Conservation (phyloP, 257 asterid genomes). For the Petunia secreta region DNA sequence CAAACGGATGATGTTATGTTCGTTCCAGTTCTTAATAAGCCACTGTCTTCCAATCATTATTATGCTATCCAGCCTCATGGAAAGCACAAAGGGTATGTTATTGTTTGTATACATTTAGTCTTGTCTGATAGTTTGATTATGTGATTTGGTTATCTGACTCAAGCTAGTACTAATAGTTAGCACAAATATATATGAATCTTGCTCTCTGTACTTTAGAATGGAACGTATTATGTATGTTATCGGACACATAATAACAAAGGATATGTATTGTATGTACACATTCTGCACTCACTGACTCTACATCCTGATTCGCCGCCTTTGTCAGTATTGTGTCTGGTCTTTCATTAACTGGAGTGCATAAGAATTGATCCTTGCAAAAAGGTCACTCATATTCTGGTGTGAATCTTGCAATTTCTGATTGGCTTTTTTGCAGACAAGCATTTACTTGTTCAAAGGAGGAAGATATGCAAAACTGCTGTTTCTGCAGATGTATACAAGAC, state of each 20-base stretch:
- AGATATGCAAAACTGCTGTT: constrained; percentile 50
- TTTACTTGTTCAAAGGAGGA: constrained; percentile 65
- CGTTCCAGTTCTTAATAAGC: constrained; percentile 57
- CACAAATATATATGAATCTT: background rate
- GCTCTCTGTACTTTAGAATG: background rate
- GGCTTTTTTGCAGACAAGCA: constrained; percentile 49
- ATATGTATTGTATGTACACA: background rate
- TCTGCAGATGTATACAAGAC: constrained; percentile 51
- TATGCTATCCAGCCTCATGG: constrained; percentile 56
- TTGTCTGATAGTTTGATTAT: background rate
- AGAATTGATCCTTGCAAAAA: background rate
- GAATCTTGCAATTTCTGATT: background rate
- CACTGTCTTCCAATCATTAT: constrained; percentile 56
- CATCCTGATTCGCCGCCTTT: too few relatives aligned
- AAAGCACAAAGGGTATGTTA: constrained; percentile 58
- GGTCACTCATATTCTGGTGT: background rate
- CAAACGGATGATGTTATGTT: constrained; percentile 35
- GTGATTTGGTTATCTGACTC: background rate
- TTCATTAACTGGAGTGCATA: background rate
- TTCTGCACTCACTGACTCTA: too few relatives aligned
- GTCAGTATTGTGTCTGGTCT: background rate
- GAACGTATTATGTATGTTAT: background rate
- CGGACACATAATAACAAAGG: background rate
- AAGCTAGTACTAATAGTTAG: background rate
- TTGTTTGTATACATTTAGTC: background rate